Evolutionary conservation across 2,329 filamentous ascomycete species (phyloP), one percentile per base, ranked within the genome.

Genomic region (Nemania sp.): DNA sequence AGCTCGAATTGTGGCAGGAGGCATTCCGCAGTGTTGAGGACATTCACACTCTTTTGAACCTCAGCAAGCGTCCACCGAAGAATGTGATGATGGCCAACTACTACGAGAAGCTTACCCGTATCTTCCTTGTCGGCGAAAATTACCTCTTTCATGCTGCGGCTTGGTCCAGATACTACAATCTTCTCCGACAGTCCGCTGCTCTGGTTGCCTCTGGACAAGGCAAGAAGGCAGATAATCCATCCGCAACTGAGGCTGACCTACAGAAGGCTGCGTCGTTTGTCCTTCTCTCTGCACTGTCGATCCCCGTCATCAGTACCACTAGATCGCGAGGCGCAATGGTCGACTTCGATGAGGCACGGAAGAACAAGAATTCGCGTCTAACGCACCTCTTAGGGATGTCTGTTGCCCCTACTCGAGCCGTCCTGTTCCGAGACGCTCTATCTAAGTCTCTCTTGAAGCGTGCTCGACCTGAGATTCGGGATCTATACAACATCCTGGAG

Each of bases 41-140:
- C 72, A 97, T 97, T 65, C 94, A 99, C 78, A 97, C 92, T 46
- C 84, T 99, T 50, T 86, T 99, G 64, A 97, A 88, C 78, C 83
- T 97, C 65, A 97, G 93, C 87, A 97, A 97, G 84, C 90, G 94
- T 51, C 92, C 92, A 33, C 88, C 94, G 49, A 97, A 97, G 87
- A 97, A 97, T 73, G 82, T 97, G 71, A 97, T 99, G 94, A 99
- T 99, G 94, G 94, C 94, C 77, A 99, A 97, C 80, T 99, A 99
- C 82, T 99, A 97, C 76, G 94, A 99, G 82, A 97, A 97, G 79
- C 86, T 99, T 54, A 97, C 94, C 34, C 86, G 92, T 61, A 99
- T 99, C 73, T 99, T 99, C 82, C 84, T 99, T 60, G 94, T 97
- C 63, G 96, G 93, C 73, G 94, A 97, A 78, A 99, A 99, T 81